Evolutionary conservation across 2,329 filamentous ascomycete species (phyloP).

Genomic region (Pseudogymnoascus sp.): DNA sequence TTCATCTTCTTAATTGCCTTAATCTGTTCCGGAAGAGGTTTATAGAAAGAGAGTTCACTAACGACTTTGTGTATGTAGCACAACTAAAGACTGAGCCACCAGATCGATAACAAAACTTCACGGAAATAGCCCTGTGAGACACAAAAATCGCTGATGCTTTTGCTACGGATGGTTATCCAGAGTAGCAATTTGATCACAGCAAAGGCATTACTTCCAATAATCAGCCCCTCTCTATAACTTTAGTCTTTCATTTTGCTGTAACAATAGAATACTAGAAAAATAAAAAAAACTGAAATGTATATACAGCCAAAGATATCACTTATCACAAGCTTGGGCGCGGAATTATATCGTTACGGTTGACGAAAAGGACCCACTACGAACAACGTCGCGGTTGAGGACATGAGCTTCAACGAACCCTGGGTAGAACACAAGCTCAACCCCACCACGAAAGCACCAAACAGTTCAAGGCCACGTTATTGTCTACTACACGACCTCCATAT

Average conservation of each 20-base stretch:
- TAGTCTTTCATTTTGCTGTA: neutral
- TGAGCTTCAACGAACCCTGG: slow-evolving; percentile 3
- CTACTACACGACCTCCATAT: neutral
- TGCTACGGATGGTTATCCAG: neutral
- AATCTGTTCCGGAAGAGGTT: slow-evolving; percentile 2
- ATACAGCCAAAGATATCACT: neutral
- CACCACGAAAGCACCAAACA: neutral
- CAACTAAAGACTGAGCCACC: neutral
- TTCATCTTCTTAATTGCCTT: neutral
- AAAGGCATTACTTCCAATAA: neutral
- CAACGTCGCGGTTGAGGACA: slow-evolving; percentile 4
- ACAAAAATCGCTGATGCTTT: neutral
- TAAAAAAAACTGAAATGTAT: neutral
- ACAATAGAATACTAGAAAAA: neutral
- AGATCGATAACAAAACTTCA: neutral
- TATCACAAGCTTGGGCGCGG: neutral
- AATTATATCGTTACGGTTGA: slow-evolving; percentile 9
- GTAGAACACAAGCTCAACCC: slow-evolving; percentile 4
- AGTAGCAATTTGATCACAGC: neutral
- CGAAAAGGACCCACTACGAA: slow-evolving; percentile 5
- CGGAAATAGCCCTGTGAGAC: neutral
- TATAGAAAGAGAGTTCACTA: neutral
- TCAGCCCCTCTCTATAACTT: neutral
- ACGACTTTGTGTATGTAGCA: neutral
- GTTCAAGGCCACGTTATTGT: slow-evolving; percentile 1